Conservation (phyloP, 2,329 filamentous ascomycete species). For the Amauroascus verrucosus region DNA sequence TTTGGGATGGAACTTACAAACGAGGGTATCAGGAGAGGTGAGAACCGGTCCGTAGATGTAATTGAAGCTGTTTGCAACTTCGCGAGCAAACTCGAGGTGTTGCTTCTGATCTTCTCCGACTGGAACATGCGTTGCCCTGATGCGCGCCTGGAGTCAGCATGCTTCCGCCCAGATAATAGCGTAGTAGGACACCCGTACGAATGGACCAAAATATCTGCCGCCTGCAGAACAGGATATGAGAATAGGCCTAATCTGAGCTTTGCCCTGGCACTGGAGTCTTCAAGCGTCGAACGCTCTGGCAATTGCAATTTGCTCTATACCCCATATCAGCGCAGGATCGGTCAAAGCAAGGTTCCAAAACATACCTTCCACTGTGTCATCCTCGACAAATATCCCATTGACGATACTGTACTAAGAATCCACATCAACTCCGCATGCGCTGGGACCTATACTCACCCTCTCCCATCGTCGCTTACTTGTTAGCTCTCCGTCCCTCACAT, state of each 20-base stretch:
- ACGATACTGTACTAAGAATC: constrained; percentile 86
- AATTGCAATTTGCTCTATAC: constrained; percentile 62
- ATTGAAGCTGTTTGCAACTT: constrained; percentile 82
- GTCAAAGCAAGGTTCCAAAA: constrained; percentile 12
- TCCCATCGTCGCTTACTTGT: background rate
- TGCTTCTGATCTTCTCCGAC: constrained; percentile 94
- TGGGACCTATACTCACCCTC: constrained; percentile 44
- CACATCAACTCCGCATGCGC: constrained; percentile 90
- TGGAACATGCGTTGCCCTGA: constrained; percentile 79
- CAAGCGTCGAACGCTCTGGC: constrained; percentile 48
- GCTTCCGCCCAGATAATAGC: constrained; percentile 1
- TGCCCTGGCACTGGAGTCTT: constrained; percentile 47
- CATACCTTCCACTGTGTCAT: constrained; percentile 98
- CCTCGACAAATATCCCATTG: constrained; percentile 85
- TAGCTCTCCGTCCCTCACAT: too few species aligned
- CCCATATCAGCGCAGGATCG: background rate
- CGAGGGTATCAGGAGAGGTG: constrained; percentile 57
- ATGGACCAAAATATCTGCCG: constrained; percentile 86
- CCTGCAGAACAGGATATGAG: constrained; percentile 90
- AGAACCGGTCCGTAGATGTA: constrained; percentile 56
- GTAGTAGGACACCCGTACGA: constrained; percentile 38
- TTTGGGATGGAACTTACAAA: constrained; percentile 44
- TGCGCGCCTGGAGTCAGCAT: background rate
- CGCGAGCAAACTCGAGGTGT: constrained; percentile 84
- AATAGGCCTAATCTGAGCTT: constrained; percentile 79